A percentile compares a stretch with the other conserved stretches of the same genome.
phyloP scores from a whole-genome alignment of 352 stramenopile species.

The Stephanocyclus meneghinianus region DNA sequence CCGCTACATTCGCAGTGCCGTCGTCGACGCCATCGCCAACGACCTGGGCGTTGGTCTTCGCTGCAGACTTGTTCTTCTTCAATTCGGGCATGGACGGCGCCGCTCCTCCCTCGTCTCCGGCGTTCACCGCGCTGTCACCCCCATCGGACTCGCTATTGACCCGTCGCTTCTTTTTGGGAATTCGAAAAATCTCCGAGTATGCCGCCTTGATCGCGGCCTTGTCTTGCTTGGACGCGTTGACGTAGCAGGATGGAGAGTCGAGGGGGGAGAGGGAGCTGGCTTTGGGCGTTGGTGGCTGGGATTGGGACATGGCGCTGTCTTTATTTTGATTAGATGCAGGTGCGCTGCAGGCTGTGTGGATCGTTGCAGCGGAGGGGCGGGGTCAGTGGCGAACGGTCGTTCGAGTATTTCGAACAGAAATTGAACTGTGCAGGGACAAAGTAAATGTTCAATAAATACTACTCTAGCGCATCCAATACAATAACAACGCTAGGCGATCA shows the following conservation, averaged over 20 bases:
- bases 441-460: too few species aligned
- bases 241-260: constrained; percentile 18
- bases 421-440: too few species aligned
- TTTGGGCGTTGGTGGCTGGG: too few species aligned
- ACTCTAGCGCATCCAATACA: too few species aligned
- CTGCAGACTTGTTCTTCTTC: background rate
- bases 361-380: too few species aligned
- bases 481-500: too few species aligned
- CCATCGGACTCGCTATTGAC: background rate
- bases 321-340: too few species aligned
- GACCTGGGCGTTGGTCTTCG: background rate
- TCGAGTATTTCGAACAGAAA: too few species aligned
- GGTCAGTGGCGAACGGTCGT: too few species aligned
- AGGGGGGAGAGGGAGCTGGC: background rate
- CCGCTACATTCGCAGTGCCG: background rate
- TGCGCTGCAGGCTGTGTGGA: too few species aligned
- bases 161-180: constrained; percentile 14
- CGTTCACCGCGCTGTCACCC: background rate
- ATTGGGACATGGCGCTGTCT: background rate
- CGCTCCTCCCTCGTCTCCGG: background rate
- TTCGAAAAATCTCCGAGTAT: constrained; percentile 1
- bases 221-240: constrained; percentile 4
- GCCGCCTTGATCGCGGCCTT: constrained; percentile 11
- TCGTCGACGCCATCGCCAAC: background rate
- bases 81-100: background rate